These are phyloP conservation scores for Xylariomycetidae sp. DNA, from an alignment of 2,329 filamentous ascomycete genomes.

Conservation along the genomic window DNA sequence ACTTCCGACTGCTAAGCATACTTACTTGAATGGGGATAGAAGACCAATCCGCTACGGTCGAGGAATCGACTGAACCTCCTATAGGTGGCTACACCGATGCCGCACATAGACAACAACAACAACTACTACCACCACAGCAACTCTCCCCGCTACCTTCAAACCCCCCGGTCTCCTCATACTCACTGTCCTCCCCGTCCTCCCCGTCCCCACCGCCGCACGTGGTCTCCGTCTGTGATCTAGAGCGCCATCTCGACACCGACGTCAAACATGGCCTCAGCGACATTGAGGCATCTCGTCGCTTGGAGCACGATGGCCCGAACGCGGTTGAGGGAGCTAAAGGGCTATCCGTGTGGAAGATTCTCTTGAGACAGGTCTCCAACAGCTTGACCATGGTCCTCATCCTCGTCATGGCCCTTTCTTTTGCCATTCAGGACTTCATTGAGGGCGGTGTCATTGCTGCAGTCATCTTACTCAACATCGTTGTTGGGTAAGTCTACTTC, in stretches of 20 bases:
- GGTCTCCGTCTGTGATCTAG: slow-evolving; percentile 24
- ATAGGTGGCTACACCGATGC: slow-evolving; percentile 25
- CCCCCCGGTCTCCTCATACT: too few relatives aligned
- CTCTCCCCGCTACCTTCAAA: slow-evolving; percentile 1
- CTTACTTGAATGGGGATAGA: slow-evolving; percentile 30
- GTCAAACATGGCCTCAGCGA: slow-evolving; percentile 56
- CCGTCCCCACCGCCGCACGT: slow-evolving; percentile 21
- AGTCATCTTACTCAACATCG: slow-evolving; percentile 63
- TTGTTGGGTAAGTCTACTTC: slow-evolving; percentile 50
- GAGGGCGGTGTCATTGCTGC: slow-evolving; percentile 60
- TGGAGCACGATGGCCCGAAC: slow-evolving; percentile 64
- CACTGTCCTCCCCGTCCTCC: not conserved
- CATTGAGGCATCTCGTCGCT: slow-evolving; percentile 60
- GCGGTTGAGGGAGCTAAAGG: slow-evolving; percentile 67
- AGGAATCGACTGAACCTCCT: slow-evolving; percentile 32
- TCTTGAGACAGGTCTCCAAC: slow-evolving; percentile 73
- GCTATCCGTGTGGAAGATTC: slow-evolving; percentile 69
- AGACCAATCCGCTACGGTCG: slow-evolving; percentile 25
- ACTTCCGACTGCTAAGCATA: slow-evolving; percentile 11
- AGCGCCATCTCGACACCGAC: slow-evolving; percentile 35
- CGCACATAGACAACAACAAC: slow-evolving; percentile 6
- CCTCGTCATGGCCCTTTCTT: slow-evolving; percentile 67
- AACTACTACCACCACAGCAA: not conserved
- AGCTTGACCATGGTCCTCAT: slow-evolving; percentile 71
- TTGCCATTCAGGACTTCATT: slow-evolving; percentile 60